These are phyloP conservation scores for Mesembryanthemum crystallinum DNA, from an alignment of 148 eudicot genomes.

Conservation along the genomic window DNA sequence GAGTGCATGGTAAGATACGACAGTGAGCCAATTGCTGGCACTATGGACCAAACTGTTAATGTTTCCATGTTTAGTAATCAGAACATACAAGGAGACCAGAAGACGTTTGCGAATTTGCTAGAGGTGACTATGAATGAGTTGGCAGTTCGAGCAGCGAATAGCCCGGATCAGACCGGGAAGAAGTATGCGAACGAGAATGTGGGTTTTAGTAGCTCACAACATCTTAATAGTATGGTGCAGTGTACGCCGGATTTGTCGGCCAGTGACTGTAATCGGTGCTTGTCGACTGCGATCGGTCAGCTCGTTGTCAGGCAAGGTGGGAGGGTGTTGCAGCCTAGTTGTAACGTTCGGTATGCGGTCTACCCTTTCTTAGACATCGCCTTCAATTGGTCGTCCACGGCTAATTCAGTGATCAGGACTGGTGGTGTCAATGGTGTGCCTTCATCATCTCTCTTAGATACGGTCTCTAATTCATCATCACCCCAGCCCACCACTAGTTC, in stretches of 20 bases:
- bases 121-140: background rate
- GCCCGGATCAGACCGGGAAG: background rate
- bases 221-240: constrained; percentile 12
- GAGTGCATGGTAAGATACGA: constrained; percentile 43
- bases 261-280: constrained; percentile 21
- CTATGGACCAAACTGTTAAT: background rate
- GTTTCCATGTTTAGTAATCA: background rate
- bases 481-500: background rate
- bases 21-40: constrained; percentile 9
- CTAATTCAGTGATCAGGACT: too few relatives aligned
- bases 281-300: background rate
- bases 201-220: background rate
- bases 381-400: too few relatives aligned
- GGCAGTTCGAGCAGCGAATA: constrained; percentile 6
- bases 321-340: constrained; percentile 27
- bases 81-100: constrained; percentile 13
- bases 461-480: background rate
- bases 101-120: background rate
- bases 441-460: constrained; percentile 31
- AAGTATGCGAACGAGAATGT: constrained; percentile 4
- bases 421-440: too few relatives aligned
- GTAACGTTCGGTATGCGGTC: constrained; percentile 26
- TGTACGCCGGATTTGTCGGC: constrained; percentile 27
- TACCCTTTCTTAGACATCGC: constrained; percentile 25
- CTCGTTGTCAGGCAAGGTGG: constrained; percentile 7